A percentile compares a stretch with the other conserved stretches of the same genome.
phyloP scores from a whole-genome alignment of 225 moss, liverwort and hornwort species.

The Polytrichum commune region DNA sequence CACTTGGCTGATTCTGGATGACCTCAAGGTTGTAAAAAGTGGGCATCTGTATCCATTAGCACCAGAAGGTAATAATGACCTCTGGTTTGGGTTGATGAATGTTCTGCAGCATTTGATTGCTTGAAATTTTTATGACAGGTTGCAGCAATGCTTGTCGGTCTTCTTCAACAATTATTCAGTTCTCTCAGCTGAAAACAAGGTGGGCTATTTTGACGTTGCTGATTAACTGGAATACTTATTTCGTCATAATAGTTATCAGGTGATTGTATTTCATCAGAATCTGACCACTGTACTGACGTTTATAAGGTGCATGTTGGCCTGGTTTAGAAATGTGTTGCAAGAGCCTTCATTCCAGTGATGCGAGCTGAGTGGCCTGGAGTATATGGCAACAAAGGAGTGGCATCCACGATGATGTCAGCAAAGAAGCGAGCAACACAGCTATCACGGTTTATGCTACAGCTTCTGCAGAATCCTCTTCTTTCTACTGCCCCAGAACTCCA shows the following conservation, averaged over 20 bases:
- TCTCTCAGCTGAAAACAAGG: constrained; percentile 79
- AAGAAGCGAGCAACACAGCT: constrained; percentile 69
- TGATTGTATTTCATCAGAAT: neutral
- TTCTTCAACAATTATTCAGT: constrained; percentile 82
- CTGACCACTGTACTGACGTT: neutral
- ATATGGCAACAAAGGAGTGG: constrained; percentile 44
- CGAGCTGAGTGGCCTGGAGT: constrained; percentile 87
- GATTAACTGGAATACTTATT: neutral
- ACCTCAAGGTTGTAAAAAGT: too few relatives aligned
- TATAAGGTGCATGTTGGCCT: neutral
- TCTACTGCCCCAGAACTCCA: constrained; percentile 24
- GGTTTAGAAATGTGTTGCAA: constrained; percentile 71
- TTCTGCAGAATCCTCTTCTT: constrained; percentile 63
- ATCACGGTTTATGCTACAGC: constrained; percentile 80
- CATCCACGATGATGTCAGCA: constrained; percentile 49
- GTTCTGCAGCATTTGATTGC: neutral
- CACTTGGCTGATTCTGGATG: too few relatives aligned
- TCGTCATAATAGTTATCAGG: constrained; percentile 5
- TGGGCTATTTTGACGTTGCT: constrained; percentile 6
- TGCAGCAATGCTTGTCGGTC: constrained; percentile 78
- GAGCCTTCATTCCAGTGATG: constrained; percentile 74
- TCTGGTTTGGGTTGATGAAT: too few relatives aligned
- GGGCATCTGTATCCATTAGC: too few relatives aligned
- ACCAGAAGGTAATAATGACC: too few relatives aligned
- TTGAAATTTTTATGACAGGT: constrained; percentile 25